Base-by-base conservation (phyloP, 2,329 filamentous ascomycete genomes). In the Claviceps monticola region DNA sequence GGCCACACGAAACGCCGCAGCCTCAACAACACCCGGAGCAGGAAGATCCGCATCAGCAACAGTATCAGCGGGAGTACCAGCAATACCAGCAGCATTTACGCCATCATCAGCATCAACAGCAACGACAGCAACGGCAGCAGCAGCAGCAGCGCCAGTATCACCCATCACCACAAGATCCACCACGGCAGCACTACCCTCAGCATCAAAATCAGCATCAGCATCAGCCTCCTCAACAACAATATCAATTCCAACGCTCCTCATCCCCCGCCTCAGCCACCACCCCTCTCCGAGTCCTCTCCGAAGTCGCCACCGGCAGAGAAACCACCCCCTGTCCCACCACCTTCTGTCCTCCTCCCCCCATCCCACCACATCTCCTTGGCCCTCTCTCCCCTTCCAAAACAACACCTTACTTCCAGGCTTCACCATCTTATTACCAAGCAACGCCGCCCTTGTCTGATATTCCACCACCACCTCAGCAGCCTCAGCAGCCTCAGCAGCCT, bases 211-310 rank as follows among this genome's bases (percentile, higher is more conserved):
- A 21, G 2, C 41, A 43, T 9, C 41, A 11, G 0, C 41, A 43
- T 5, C 41, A 23, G 17, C 41, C 19, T 7, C 19, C 41, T 19
- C 17, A 17, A 34, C 53, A 53, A 48, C 54, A 44, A 45, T 53
- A 49, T 5, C 53, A 48, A 29, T 57, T 56, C 17, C 51, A 45
- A 49, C 58, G 41, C 7, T 17, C 34, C 14, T 45, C n/a, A n/a
- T 19, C 46, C 21, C 21, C 26, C n/a, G 4, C 29, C 23, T 41
- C 67, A 59, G 68, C 68, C 36, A 78, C 74, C 58, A 79, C 76
- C 0, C 76, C 76, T 1, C 68, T 80, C 4, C 74, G 79, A 50
- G 66, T 80, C 23, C 69, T 80, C 6, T 79, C 76, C 39, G 77
- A 80, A 57, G 72, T 79, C 37, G 76, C 76, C n/a, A 74, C 72